phyloP scores from a whole-genome alignment of 176 grass and related monocot genomes.

The Aegilops bicornis region DNA sequence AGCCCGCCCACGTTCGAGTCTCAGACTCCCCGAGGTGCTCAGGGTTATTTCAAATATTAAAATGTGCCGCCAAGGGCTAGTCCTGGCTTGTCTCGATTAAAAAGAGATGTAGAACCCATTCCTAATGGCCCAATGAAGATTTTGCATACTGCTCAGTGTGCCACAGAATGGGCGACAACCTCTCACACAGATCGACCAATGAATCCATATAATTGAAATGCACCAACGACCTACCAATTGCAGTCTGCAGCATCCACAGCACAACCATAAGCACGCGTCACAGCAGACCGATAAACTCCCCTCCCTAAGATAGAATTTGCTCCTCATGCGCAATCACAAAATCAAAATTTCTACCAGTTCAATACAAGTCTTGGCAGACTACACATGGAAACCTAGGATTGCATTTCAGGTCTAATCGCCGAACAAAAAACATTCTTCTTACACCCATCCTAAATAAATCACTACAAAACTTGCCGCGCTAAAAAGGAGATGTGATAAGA shows the following conservation, averaged over 20 bases:
- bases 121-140: neutral
- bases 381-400: no score
- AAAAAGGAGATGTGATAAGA: no score
- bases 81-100: neutral
- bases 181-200: neutral
- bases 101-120: neutral
- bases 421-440: no score
- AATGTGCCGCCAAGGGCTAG: neutral
- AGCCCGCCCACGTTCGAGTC: neutral
- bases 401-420: no score
- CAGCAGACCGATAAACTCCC: neutral
- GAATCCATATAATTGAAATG: neutral
- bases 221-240: conserved; percentile 5
- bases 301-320: neutral
- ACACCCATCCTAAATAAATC: no score
- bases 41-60: neutral
- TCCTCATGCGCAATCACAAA: neutral
- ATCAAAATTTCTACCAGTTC: neutral
- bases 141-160: neutral
- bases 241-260: neutral
- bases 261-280: neutral
- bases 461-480: no score
- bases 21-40: neutral
- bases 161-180: neutral
- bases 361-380: neutral